Evolutionary conservation across 768 basidiomycete species (phyloP), one percentile per base, ranked within the genome.

Genomic region (Hypholoma sublateritium): DNA sequence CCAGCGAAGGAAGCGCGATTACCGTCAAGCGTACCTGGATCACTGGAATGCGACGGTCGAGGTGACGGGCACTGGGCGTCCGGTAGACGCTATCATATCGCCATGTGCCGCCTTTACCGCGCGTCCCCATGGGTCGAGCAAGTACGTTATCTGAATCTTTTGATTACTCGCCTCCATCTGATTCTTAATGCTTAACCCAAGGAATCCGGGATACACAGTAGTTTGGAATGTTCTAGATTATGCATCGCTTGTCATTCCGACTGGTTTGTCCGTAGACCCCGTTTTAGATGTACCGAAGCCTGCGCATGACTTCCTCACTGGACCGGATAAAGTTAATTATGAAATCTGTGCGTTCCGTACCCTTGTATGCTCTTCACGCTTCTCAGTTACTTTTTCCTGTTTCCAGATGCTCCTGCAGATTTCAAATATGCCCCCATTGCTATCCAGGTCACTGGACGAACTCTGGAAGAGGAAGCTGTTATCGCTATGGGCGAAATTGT

Each of bases 401-500:
- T 57, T 39, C 48, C 54, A 88, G 89, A 89, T 62, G 72, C 84
- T 21, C 86, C 88, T 0, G 71, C 74, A 17, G 73, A 67, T 0
- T 89, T 80, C 67, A 69, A 69, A 54, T 78, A 82, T 55, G 85
- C 83, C 0, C 89, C 90, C 0, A 73, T 91, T 17, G 71, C 75
- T 6, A 66, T 92, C 34, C 90, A 92, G 67, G 66, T 91, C 6
- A 76, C 89, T 6, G 88, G 86, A 3, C 77, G 85, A 41, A 87
- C 85, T 5, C 72, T 83, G 55, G 90, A 91, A 62, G 91, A 92
- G 63, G 90, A 92, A 63, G 89, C 84, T 0, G 81, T 89, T 2
- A 80, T 91, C 49, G 80, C 75, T 0, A 83, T 91, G 81, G 77
- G 81, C 6, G 85, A 89, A 63, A 79, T 91, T 17, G 81, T 88